phyloP scores from a whole-genome alignment of 2,329 filamentous ascomycete genomes.

The Aspergillus pseudonomiae region DNA sequence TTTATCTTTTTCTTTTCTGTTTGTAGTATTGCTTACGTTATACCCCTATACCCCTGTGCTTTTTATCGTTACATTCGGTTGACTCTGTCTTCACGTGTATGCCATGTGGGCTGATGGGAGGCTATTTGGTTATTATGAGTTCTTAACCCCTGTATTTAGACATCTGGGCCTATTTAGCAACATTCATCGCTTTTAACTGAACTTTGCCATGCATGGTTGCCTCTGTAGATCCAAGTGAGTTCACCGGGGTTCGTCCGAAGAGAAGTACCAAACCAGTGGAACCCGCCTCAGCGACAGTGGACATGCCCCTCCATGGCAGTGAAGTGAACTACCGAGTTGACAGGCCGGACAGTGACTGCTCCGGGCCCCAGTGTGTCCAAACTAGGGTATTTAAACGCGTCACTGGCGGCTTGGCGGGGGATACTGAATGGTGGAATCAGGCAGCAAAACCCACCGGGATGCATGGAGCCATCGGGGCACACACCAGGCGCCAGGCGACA shows the following conservation, averaged over 20 bases:
- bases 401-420: not conserved
- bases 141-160: not conserved
- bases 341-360: not conserved
- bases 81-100: not conserved
- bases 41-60: not conserved
- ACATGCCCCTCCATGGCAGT: not conserved
- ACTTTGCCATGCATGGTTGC: not conserved
- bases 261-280: not conserved
- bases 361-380: not conserved
- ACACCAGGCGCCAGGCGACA: too few species aligned
- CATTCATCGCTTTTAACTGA: not conserved
- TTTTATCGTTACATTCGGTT: not conserved
- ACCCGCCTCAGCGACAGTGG: not conserved
- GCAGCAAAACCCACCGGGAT: not conserved
- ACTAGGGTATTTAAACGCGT: conserved; percentile 1
- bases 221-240: not conserved
- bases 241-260: not conserved
- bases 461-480: not conserved
- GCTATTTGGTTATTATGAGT: not conserved
- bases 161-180: not conserved
- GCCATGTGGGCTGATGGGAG: not conserved
- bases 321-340: not conserved
- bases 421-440: not conserved
- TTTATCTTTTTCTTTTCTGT: not conserved
- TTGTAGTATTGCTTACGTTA: not conserved